phyloP scores from a whole-genome alignment of 2,329 filamentous ascomycete species.

The Lecanicillium sp. region DNA sequence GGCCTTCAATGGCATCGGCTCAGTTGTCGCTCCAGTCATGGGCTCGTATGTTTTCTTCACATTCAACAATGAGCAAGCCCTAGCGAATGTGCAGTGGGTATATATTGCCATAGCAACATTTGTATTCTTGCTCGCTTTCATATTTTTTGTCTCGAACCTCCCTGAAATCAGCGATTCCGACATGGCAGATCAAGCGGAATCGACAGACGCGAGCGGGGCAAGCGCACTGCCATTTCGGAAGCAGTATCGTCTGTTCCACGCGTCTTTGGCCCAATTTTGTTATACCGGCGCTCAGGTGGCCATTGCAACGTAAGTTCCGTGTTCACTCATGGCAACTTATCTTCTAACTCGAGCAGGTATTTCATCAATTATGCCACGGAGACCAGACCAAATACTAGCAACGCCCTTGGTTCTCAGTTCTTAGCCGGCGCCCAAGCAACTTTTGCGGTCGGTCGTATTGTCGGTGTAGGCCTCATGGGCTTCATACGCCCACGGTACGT shows the following conservation, averaged over 20 bases:
- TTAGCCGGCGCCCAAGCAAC: constrained; percentile 68
- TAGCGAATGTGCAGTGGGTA: constrained; percentile 68
- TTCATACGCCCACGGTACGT: constrained; percentile 60
- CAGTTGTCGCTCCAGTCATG: constrained; percentile 64
- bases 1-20: constrained; percentile 69
- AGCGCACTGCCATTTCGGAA: constrained; percentile 54
- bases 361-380: constrained; percentile 68
- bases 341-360: constrained; percentile 35
- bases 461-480: constrained; percentile 60
- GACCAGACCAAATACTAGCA: constrained; percentile 45
- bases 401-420: constrained; percentile 54
- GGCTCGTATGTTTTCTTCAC: constrained; percentile 70
- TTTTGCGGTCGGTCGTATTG: constrained; percentile 68
- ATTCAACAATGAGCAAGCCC: constrained; percentile 47
- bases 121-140: constrained; percentile 56
- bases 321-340: not conserved
- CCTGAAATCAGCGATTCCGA: constrained; percentile 59
- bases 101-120: constrained; percentile 68
- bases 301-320: constrained; percentile 36
- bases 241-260: constrained; percentile 71
- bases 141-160: constrained; percentile 61
- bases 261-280: constrained; percentile 68
- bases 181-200: constrained; percentile 47
- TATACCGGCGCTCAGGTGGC: constrained; percentile 69
- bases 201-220: constrained; percentile 47